These are phyloP conservation scores for Tylopilus vinaceipallidus DNA, from an alignment of 768 basidiomycete genomes.

Conservation along the genomic window DNA sequence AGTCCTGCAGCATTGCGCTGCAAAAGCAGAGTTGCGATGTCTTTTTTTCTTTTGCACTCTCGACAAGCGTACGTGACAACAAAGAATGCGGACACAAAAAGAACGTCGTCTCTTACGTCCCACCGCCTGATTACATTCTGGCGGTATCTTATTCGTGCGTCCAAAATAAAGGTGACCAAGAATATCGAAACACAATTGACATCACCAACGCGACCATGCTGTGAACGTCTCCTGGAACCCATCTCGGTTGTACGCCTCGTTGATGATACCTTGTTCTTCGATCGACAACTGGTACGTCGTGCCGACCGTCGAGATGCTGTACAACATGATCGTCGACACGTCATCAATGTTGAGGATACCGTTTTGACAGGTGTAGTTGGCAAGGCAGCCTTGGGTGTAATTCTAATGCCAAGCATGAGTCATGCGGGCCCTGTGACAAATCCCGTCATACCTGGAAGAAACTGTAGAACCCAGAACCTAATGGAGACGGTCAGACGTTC, in stretches of 20 bases:
- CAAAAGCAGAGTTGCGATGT: slow-evolving; percentile 9
- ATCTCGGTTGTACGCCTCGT: slow-evolving; percentile 37
- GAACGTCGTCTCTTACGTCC: not conserved
- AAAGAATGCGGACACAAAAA: no score
- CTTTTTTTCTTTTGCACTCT: slow-evolving; percentile 7
- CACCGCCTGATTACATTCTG: not conserved
- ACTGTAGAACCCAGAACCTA: slow-evolving; percentile 50
- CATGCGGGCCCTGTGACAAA: not conserved
- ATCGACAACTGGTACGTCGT: slow-evolving; percentile 42
- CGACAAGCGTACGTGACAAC: not conserved
- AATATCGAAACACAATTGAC: not conserved
- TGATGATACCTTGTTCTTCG: slow-evolving; percentile 33
- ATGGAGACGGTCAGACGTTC: not conserved
- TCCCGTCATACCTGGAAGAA: slow-evolving; percentile 43
- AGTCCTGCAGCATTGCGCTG: slow-evolving; percentile 89
- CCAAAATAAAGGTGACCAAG: not conserved
- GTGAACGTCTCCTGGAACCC: slow-evolving; percentile 45
- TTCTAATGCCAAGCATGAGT: slow-evolving; percentile 29
- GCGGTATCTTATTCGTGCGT: not conserved
- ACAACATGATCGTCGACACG: slow-evolving; percentile 40
- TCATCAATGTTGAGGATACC: slow-evolving; percentile 43
- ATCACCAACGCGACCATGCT: slow-evolving; percentile 32
- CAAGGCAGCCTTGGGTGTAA: slow-evolving; percentile 39
- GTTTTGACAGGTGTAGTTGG: slow-evolving; percentile 39
- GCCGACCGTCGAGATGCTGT: slow-evolving; percentile 49